These are phyloP conservation scores for Saccharomyces hybrid DNA, from an alignment of 1,139 yeast species.

Conservation along the genomic window DNA sequence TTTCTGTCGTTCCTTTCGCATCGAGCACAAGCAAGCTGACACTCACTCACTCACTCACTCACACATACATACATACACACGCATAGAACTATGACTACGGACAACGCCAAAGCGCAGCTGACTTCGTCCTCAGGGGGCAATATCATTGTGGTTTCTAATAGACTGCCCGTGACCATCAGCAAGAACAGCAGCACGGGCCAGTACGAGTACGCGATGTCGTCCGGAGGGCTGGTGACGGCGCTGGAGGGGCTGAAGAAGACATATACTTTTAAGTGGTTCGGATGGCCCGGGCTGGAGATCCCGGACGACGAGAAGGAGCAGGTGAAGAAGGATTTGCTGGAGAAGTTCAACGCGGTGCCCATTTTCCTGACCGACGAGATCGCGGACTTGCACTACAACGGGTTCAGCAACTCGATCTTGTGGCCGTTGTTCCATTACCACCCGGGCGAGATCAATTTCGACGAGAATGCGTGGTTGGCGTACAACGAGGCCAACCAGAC, in stretches of 20 bases:
- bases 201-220: conserved; percentile 77
- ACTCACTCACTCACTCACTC: too few relatives aligned
- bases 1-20: neutral
- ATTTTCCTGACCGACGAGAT: conserved; percentile 78
- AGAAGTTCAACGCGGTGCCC: conserved; percentile 84
- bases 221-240: conserved; percentile 97
- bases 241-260: conserved; percentile 82
- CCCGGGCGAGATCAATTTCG: conserved; percentile 98
- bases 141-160: conserved; percentile 86
- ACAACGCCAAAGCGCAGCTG: neutral
- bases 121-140: conserved; percentile 38
- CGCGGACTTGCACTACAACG: conserved; percentile 95
- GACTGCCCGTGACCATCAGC: conserved; percentile 88
- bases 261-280: conserved; percentile 92
- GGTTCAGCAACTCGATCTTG: conserved; percentile 81
- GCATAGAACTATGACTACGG: neutral
- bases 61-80: neutral
- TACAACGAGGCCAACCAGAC: conserved; percentile 86
- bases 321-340: conserved; percentile 63
- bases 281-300: conserved; percentile 94
- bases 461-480: conserved; percentile 97
- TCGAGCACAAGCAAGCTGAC: neutral
- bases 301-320: conserved; percentile 65
- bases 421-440: conserved; percentile 99
- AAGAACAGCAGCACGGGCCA: conserved; percentile 51